Evolutionary conservation across 2,329 filamentous ascomycete species (phyloP).

Genomic region (Exophiala oligosperma): DNA sequence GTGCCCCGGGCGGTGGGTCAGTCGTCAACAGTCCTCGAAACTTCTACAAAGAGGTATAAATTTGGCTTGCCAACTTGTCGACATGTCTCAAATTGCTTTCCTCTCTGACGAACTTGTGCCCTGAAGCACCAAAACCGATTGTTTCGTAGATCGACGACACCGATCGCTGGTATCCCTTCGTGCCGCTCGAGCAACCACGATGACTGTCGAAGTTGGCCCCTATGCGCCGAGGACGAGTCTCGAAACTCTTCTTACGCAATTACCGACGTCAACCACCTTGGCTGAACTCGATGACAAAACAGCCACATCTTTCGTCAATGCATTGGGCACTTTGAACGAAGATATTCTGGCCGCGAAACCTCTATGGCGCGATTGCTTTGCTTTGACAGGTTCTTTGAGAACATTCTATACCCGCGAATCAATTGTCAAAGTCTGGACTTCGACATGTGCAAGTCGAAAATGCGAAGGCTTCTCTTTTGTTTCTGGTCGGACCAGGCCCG

Average conservation of each 20-base stretch:
- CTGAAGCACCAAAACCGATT: too few species aligned
- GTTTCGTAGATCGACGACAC: neutral
- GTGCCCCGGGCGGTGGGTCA: too few species aligned
- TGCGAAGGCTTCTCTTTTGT: neutral
- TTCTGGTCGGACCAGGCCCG: neutral
- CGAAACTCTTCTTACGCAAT: neutral
- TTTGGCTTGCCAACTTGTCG: too few species aligned
- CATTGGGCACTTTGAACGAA: neutral
- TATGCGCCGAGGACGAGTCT: neutral
- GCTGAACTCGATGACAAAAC: neutral
- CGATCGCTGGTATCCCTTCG: neutral
- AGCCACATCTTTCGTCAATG: neutral
- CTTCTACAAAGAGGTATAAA: too few species aligned
- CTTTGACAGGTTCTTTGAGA: slow-evolving; percentile 27
- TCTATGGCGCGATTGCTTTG: slow-evolving; percentile 29
- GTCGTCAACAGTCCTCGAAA: too few species aligned
- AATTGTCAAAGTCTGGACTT: slow-evolving; percentile 24
- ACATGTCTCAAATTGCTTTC: too few species aligned
- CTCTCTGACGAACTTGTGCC: too few species aligned
- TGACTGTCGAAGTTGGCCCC: slow-evolving; percentile 1
- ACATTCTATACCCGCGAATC: slow-evolving; percentile 23
- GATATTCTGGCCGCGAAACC: neutral
- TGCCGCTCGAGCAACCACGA: neutral
- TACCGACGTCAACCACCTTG: neutral
- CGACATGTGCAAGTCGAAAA: neutral